These are phyloP conservation scores for Gossypium schwendimanii DNA, from an alignment of 441 rosid genomes.

Conservation along the genomic window DNA sequence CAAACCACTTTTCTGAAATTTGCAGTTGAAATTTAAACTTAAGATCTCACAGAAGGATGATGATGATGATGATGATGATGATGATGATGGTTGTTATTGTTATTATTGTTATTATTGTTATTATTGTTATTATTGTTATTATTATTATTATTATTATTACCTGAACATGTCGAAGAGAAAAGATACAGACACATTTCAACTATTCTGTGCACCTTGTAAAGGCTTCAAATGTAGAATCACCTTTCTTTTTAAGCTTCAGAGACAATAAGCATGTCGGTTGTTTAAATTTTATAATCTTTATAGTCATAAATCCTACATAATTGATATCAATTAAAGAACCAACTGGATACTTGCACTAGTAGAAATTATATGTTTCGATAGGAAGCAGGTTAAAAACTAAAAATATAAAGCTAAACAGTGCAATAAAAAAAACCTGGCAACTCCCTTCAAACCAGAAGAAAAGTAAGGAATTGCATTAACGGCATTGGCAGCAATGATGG, in stretches of 20 bases:
- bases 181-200: background rate
- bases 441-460: slow-evolving; percentile 90
- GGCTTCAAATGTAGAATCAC: background rate
- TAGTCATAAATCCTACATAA: background rate
- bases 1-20: background rate
- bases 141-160: background rate
- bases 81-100: too few species aligned
- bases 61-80: background rate
- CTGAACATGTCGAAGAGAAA: background rate
- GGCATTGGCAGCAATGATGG: slow-evolving; percentile 96
- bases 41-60: background rate
- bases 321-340: background rate
- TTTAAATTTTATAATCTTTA: background rate
- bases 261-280: background rate
- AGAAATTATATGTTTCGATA: background rate
- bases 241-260: background rate
- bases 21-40: background rate
- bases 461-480: slow-evolving; percentile 83
- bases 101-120: too few species aligned
- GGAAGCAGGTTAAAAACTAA: slow-evolving; percentile 6
- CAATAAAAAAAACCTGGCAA: slow-evolving; percentile 63
- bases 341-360: background rate
- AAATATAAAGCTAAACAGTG: slow-evolving; percentile 10
- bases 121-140: too few species aligned
- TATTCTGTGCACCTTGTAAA: background rate